Base-by-base conservation (phyloP, 2,329 filamentous ascomycete species). In the Pezicula neosporulosa region DNA sequence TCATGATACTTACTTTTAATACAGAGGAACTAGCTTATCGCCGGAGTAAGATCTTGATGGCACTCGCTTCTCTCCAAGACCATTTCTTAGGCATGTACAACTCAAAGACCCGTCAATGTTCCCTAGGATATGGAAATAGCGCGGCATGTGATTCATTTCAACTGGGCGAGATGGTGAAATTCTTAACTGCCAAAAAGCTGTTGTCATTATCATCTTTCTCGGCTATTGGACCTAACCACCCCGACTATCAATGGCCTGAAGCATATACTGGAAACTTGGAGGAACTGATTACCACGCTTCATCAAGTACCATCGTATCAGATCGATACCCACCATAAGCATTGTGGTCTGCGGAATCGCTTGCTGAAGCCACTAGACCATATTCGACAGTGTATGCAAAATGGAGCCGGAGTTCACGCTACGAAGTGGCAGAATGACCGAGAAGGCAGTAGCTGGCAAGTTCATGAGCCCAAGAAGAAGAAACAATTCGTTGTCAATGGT, bases 121-220 rank as follows among this genome's bases (percentile, higher is more conserved):
- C 82, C 60, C 76, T 90, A 0, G 87, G 87, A 48, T 91, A 91
- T 67, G 86, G 89, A 62, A 84, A 82, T 2, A 87, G 83, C 55
- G 69, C 78, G 2, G 82, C 86, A 39, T 91, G 88, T 66, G 88
- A 92, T 69, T 85, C 83, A 2, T 92, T 87, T 62, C 88, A 92
- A 68, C 78, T 92, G 1, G 88, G 87, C 19, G 86, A 91, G 68
- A 89, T 89, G 76, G 70, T 90, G 56, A 83, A 83, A 58, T 91
- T 91, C 67, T 78, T 91, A 35, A 70, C 75, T 13, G 76, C 77
- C 57, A 82, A 82, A 57, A 76, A 78, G 27, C 78, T 89, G 0
- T 62, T 90, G 4, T 79, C 77, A 36, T 68, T 89, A 1, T 72
- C 78, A 6, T 78, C 83, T 62, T 82, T 81, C 56, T 75, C 77